Evolutionary conservation across 192 early-diverging fungal species (phyloP).

Genomic region (Diversispora epigaea): DNA sequence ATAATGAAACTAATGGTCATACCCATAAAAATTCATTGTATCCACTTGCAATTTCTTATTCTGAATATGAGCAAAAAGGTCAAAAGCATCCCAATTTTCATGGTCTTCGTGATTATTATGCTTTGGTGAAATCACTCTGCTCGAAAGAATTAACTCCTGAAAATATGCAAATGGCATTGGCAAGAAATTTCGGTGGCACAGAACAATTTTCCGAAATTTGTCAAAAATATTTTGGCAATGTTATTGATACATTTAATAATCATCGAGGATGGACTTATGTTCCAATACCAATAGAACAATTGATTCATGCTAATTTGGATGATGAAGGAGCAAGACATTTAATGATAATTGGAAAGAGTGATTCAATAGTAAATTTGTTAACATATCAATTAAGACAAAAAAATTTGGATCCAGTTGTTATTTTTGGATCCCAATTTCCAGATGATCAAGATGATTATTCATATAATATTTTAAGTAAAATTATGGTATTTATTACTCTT

Average conservation of each 20-base stretch:
- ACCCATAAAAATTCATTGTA: neutral
- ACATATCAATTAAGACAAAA: slow-evolving; percentile 17
- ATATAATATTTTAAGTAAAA: slow-evolving; percentile 20
- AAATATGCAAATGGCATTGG: slow-evolving; percentile 16
- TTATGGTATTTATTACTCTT: slow-evolving; percentile 8
- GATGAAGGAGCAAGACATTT: slow-evolving; percentile 28
- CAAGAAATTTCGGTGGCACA: slow-evolving; percentile 26
- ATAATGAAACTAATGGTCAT: neutral
- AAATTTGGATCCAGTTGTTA: slow-evolving; percentile 22
- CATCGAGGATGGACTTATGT: neutral
- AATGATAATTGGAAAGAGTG: slow-evolving; percentile 33
- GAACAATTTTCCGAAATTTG: slow-evolving; percentile 3
- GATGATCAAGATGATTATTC: slow-evolving; percentile 28
- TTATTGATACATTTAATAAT: slow-evolving; percentile 1
- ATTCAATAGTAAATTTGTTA: slow-evolving; percentile 25
- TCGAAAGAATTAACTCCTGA: neutral
- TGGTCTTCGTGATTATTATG: slow-evolving; percentile 29
- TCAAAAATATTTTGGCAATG: slow-evolving; percentile 18
- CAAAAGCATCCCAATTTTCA: slow-evolving; percentile 32
- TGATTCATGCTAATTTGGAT: slow-evolving; percentile 22
- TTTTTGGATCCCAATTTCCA: slow-evolving; percentile 31
- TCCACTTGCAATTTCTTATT: slow-evolving; percentile 3
- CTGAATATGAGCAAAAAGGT: slow-evolving; percentile 2
- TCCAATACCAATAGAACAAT: neutral
- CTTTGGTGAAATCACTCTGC: slow-evolving; percentile 7